phyloP scores from a whole-genome alignment of 2,329 filamentous ascomycete genomes.

The Elsinoe batatas region DNA sequence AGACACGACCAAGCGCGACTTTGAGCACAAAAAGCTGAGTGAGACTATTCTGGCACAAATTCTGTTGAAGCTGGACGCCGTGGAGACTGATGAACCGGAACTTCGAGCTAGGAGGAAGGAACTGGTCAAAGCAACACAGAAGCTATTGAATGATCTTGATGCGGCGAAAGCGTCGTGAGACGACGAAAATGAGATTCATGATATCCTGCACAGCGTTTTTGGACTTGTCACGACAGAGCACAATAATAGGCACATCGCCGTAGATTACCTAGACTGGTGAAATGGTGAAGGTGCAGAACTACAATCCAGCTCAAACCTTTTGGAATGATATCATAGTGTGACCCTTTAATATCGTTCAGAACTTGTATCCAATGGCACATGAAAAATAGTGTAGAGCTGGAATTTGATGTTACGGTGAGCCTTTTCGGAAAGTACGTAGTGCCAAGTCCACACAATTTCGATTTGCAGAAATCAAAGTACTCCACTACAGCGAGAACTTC shows the following conservation, averaged over 20 bases:
- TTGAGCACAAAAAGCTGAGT: conserved; percentile 64
- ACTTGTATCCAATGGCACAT: background rate
- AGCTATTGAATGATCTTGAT: conserved; percentile 56
- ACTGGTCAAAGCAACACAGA: conserved; percentile 62
- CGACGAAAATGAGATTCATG: background rate
- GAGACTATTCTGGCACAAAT: conserved; percentile 71
- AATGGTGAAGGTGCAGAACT: too few species aligned
- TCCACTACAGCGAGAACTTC: background rate
- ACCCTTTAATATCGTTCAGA: too few species aligned
- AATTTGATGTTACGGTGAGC: background rate
- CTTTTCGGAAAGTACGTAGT: background rate
- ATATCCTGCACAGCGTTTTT: background rate
- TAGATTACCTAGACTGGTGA: too few species aligned
- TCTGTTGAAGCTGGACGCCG: conserved; percentile 64
- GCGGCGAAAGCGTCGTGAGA: conserved; percentile 21
- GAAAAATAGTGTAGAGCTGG: background rate
- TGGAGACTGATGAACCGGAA: conserved; percentile 60
- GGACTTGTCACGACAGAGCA: background rate
- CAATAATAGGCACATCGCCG: background rate
- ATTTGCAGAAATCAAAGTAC: background rate
- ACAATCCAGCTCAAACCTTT: too few species aligned
- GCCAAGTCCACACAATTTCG: conserved; percentile 5
- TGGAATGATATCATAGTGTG: too few species aligned
- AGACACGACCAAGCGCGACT: conserved; percentile 57
- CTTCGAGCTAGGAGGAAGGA: conserved; percentile 59